Base-by-base conservation (phyloP, 371 early-diverging fungal genomes). In the Rhizomucor miehei region DNA sequence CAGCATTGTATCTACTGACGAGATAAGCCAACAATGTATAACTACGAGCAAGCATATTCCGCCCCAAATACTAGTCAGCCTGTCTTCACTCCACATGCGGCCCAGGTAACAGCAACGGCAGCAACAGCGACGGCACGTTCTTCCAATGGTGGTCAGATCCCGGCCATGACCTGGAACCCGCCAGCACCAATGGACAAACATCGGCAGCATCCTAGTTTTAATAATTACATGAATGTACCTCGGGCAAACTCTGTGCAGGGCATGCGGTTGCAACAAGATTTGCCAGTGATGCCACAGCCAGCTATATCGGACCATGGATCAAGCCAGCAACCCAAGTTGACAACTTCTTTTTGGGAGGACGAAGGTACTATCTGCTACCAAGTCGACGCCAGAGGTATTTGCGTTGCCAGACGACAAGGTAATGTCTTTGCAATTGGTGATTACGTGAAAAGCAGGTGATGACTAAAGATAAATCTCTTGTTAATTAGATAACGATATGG, bases 341-440 rank as follows among this genome's bases (percentile, higher is more conserved):
- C 86, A 6, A 85, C 86, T 6, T 83, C 86, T 12, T 76, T 83
- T 52, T 89, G 89, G 89, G 89, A 89, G 57, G 89, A 89, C 66
- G 87, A 89, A 66, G 79, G 77, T 34, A 89, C 89, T 2, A 71
- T 84, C 44, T 86, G 86, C 54, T 89, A 79, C 58, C 89, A 87
- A 53, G 87, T 89, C 40, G 89, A 89, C 64, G 84, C 83, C 46
- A 74, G 77, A 54, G 80, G 83, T 5, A 79, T 85, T 19, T 84
- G 84, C 57, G 87, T 89, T 11, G 87, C 87, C 9, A 66, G 89
- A 49, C 73, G 89, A 50, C 79, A 78, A 62, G 85, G 83, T 82
- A 74, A 71, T 29, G 5, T 8, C 3, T 29, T 8, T 29, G 29
- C 29, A n/a, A n/a, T n/a, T n/a, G n/a, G n/a, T n/a, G n/a, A n/a